These are phyloP conservation scores for Plantago major DNA, from an alignment of 257 asterid genomes.

Conservation along the genomic window DNA sequence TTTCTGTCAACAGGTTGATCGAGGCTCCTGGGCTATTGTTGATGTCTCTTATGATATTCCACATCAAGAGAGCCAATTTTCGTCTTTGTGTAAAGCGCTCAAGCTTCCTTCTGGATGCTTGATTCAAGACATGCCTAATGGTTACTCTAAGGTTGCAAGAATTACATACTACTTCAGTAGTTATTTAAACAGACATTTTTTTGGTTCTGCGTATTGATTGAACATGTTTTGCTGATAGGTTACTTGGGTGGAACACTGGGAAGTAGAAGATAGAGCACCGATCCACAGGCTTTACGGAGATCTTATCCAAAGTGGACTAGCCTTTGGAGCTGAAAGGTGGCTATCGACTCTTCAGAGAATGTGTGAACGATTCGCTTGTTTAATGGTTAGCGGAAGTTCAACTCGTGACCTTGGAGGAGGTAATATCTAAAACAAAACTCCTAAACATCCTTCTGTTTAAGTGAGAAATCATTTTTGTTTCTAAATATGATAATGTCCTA, in stretches of 20 bases:
- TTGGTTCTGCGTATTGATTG: not conserved
- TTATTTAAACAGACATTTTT: not conserved
- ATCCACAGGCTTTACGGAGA: conserved; percentile 68
- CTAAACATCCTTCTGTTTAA: not conserved
- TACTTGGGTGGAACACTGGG: conserved; percentile 93
- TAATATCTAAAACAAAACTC: not conserved
- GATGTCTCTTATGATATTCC: conserved; percentile 76
- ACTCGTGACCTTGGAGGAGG: conserved; percentile 85
- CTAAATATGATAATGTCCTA: not conserved
- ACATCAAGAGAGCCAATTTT: conserved; percentile 52
- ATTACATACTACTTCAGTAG: too few species aligned
- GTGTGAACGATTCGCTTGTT: conserved; percentile 80
- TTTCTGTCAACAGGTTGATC: conserved; percentile 80
- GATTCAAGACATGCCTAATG: conserved; percentile 96
- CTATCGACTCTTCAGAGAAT: conserved; percentile 68
- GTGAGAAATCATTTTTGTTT: not conserved
- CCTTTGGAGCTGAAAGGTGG: conserved; percentile 96
- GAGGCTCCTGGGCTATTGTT: conserved; percentile 77
- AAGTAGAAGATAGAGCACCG: conserved; percentile 69
- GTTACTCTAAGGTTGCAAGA: conserved; percentile 75
- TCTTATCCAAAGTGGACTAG: conserved; percentile 64
- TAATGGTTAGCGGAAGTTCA: conserved; percentile 57
- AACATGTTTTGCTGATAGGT: conserved; percentile 34
- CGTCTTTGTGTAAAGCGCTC: conserved; percentile 48
- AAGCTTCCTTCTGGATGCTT: conserved; percentile 93